Evolutionary conservation across 108 stramenopile species (phyloP).

Genomic region (Aurantiochytrium sp.): DNA sequence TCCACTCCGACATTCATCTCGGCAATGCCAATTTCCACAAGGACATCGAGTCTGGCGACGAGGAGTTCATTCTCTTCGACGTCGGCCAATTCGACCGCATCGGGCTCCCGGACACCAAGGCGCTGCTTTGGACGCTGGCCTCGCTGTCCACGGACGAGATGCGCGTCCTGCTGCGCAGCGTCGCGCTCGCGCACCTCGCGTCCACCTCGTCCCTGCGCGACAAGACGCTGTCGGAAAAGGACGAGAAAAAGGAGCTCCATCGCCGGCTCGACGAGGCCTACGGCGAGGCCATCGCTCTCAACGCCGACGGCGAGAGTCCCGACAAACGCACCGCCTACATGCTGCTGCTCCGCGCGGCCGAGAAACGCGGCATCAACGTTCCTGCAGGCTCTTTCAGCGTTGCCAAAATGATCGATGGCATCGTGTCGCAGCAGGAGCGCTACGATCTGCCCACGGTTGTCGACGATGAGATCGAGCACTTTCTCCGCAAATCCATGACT

Average conservation of each 20-base stretch:
- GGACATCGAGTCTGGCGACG: not conserved
- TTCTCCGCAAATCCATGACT: not conserved
- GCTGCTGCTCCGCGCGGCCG: not conserved
- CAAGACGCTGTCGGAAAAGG: not conserved
- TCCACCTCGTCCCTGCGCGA: not conserved
- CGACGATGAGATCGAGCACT: not conserved
- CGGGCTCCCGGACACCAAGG: not conserved
- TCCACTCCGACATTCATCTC: slow-evolving; percentile 30
- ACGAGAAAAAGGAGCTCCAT: not conserved
- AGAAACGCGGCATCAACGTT: not conserved
- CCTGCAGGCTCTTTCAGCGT: not conserved
- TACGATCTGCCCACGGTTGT: not conserved
- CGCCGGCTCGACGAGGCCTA: not conserved
- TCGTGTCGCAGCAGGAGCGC: slow-evolving; percentile 28
- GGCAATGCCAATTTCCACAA: not conserved
- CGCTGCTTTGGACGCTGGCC: slow-evolving; percentile 6
- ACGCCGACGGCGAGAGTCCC: not conserved
- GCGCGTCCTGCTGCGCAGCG: not conserved
- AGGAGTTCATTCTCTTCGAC: slow-evolving; percentile 15
- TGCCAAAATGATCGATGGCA: slow-evolving; percentile 21
- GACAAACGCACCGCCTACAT: slow-evolving; percentile 29
- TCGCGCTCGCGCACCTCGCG: slow-evolving; percentile 11
- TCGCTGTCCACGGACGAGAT: not conserved
- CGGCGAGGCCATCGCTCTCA: not conserved
- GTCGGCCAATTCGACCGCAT: slow-evolving; percentile 24